Conservation (phyloP, 106 monocot species). For the Ottelia alismoides region DNA sequence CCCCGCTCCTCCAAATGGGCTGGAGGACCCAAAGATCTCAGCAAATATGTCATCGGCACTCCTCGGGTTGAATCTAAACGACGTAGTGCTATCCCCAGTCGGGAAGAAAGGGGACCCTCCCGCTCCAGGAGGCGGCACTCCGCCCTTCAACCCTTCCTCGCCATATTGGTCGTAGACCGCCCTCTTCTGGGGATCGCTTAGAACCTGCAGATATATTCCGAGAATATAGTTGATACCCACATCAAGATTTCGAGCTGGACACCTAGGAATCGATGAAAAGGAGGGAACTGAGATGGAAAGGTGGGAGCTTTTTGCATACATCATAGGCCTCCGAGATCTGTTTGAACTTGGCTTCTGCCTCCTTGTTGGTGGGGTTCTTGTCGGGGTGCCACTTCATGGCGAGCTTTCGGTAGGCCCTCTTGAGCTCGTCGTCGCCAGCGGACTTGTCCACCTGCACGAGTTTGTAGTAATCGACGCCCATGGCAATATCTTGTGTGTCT, state of each 20-base stretch:
- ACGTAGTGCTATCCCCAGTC: conserved; percentile 12
- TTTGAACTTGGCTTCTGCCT: conserved; percentile 57
- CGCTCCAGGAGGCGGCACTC: conserved; percentile 27
- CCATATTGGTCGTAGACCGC: conserved; percentile 65
- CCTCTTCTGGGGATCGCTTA: conserved; percentile 73
- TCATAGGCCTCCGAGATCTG: conserved; percentile 60
- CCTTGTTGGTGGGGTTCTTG: conserved; percentile 49
- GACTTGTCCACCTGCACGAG: conserved; percentile 21
- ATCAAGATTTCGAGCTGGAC: no score
- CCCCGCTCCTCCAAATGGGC: conserved; percentile 48
- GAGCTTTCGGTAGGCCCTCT: conserved; percentile 41
- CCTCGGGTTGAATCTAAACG: conserved; percentile 50
- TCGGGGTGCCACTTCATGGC: conserved; percentile 65
- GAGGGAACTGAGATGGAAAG: no score
- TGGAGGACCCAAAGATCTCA: conserved; percentile 67
- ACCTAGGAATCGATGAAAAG: no score
- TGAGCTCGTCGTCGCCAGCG: conserved; percentile 46
- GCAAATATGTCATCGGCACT: conserved; percentile 63
- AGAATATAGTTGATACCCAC: no score
- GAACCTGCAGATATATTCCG: conserved; percentile 55
- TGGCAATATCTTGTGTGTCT: no score
- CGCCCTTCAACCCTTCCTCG: conserved; percentile 61
- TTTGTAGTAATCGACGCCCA: conserved; percentile 60
- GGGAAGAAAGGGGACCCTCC: conserved; percentile 21
- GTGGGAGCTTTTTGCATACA: no score